Evolutionary conservation across 2,329 filamentous ascomycete species (phyloP).

Genomic region (Alternaria hordeiaustralica): DNA sequence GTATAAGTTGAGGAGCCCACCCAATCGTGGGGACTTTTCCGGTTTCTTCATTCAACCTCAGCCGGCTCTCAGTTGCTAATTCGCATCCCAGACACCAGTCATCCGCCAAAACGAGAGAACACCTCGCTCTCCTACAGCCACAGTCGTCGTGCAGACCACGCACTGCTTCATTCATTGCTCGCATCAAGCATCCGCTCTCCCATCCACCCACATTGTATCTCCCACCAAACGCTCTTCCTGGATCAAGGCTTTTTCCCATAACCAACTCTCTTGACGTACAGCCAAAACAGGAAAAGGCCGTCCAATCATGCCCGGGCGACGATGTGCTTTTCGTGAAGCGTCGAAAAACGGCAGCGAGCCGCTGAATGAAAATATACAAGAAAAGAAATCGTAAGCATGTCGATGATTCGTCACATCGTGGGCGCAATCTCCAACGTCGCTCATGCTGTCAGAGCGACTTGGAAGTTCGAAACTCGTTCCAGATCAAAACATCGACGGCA

Average conservation of each 20-base stretch:
- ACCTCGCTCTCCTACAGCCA: conserved; percentile 31
- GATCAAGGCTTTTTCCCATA: conserved; percentile 43
- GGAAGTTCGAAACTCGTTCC: conserved; percentile 37
- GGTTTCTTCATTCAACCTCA: conserved; percentile 25
- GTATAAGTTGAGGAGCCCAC: conserved; percentile 28
- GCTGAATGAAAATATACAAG: conserved; percentile 50
- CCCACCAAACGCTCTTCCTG: conserved; percentile 44
- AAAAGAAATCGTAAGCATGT: conserved; percentile 48
- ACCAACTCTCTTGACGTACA: conserved; percentile 44
- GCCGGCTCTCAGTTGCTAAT: conserved; percentile 10
- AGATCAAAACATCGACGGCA: conserved; percentile 41
- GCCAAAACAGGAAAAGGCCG: conserved; percentile 43
- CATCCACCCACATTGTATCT: conserved; percentile 40
- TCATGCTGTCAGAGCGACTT: conserved; percentile 23
- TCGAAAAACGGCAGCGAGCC: conserved; percentile 48
- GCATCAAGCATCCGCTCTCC: conserved; percentile 42
- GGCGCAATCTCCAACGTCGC: conserved; percentile 35
- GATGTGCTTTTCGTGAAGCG: conserved; percentile 48
- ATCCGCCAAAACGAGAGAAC: conserved; percentile 24
- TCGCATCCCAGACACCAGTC: conserved; percentile 11
- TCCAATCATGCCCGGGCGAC: conserved; percentile 47
- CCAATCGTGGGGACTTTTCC: conserved; percentile 29
- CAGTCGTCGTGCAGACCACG: conserved; percentile 35
- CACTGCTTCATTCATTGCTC: conserved; percentile 43
- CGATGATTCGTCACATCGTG: conserved; percentile 40